Evolutionary conservation across 2,329 filamentous ascomycete genomes (phyloP).

Genomic region (Fusarium poae): DNA sequence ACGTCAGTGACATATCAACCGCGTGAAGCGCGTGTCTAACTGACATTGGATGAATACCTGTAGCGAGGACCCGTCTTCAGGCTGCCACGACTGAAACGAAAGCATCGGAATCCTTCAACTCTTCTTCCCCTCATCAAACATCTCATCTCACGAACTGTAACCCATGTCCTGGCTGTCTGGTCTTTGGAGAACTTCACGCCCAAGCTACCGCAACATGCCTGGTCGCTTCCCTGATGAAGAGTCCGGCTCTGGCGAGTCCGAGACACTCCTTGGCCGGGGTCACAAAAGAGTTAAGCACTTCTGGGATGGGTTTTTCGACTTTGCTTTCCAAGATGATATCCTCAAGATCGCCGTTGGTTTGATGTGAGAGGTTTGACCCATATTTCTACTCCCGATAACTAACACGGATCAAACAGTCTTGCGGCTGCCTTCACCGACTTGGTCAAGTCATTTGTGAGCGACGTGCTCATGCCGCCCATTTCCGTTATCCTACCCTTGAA

Average conservation of each 20-base stretch:
- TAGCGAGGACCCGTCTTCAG: conserved; percentile 12
- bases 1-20: conserved; percentile 27
- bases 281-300: conserved; percentile 63
- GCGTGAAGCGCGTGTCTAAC: conserved; percentile 25
- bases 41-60: conserved; percentile 2
- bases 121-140: neutral
- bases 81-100: neutral
- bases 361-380: conserved; percentile 66
- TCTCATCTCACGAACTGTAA: neutral
- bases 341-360: conserved; percentile 81
- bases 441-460: conserved; percentile 78
- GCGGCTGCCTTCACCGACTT: conserved; percentile 78
- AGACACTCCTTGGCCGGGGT: conserved; percentile 61
- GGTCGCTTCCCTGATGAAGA: conserved; percentile 52
- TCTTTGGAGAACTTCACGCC: conserved; percentile 27
- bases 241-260: conserved; percentile 51
- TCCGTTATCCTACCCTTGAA: conserved; percentile 77
- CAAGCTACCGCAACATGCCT: conserved; percentile 48
- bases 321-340: conserved; percentile 80
- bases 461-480: conserved; percentile 77
- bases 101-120: neutral
- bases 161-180: conserved; percentile 36
- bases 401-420: conserved; percentile 60
- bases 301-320: conserved; percentile 76
- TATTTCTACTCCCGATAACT: conserved; percentile 5